These are phyloP conservation scores for Schoenoplectus triqueter DNA, from an alignment of 202 grass and related monocot genomes.

Conservation along the genomic window DNA sequence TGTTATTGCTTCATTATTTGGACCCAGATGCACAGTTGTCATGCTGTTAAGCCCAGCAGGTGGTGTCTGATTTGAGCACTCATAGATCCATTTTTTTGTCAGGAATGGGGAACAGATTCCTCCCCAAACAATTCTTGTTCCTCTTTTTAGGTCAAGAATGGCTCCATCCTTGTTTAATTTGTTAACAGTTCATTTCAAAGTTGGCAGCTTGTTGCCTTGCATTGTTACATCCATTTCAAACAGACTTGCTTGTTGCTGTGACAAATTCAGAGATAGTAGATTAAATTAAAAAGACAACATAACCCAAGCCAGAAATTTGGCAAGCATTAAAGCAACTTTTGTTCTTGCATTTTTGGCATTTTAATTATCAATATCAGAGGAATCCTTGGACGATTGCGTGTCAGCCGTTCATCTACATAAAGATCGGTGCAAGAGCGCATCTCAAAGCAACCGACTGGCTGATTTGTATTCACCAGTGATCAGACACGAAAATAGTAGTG, in stretches of 20 bases:
- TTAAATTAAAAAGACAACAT: too few relatives aligned
- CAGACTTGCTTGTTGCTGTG: too few relatives aligned
- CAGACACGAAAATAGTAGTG: not conserved
- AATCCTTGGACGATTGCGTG: not conserved
- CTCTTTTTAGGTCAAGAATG: constrained; percentile 8
- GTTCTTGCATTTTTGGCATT: not conserved
- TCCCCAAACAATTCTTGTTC: not conserved
- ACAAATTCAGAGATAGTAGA: too few relatives aligned
- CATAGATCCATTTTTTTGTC: constrained; percentile 17
- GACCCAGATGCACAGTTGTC: constrained; percentile 21
- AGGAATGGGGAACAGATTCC: constrained; percentile 28
- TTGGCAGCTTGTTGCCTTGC: not conserved
- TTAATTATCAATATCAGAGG: not conserved
- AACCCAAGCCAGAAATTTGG: not conserved
- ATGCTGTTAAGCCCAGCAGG: not conserved
- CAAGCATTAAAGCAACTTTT: not conserved
- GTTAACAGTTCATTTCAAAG: constrained; percentile 26
- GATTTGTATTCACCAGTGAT: not conserved
- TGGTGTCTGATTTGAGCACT: constrained; percentile 38
- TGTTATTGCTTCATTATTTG: constrained; percentile 23
- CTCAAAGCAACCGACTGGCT: not conserved
- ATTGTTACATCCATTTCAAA: not conserved
- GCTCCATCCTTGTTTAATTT: not conserved
- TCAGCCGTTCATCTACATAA: not conserved
- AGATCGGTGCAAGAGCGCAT: not conserved